These are phyloP conservation scores for Schizosaccharomyces osmophilus DNA, from an alignment of 805 yeast species.

Conservation along the genomic window DNA sequence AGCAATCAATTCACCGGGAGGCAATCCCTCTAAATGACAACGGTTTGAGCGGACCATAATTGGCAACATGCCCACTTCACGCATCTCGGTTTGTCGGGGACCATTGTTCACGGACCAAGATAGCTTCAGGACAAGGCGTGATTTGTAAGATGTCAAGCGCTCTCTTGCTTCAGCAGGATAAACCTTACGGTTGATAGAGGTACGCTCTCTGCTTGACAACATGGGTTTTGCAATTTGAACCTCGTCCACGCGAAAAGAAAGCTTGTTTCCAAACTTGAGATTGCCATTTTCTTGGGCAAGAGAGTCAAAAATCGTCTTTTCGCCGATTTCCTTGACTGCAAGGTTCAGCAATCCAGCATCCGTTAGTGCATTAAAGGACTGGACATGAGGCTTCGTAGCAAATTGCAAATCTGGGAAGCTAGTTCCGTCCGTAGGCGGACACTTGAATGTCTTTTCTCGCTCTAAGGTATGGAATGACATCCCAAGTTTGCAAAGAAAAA, in stretches of 20 bases:
- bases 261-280: background rate
- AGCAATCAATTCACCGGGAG: slow-evolving; percentile 59
- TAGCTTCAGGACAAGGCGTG: slow-evolving; percentile 52
- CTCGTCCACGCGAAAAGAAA: slow-evolving; percentile 50
- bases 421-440: slow-evolving; percentile 72
- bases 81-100: slow-evolving; percentile 47
- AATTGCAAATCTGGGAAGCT: slow-evolving; percentile 63
- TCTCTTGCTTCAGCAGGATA: slow-evolving; percentile 68
- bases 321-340: slow-evolving; percentile 74
- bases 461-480: slow-evolving; percentile 63
- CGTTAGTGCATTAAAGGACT: slow-evolving; percentile 84
- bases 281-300: slow-evolving; percentile 19
- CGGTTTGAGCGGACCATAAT: slow-evolving; percentile 75
- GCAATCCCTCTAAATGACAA: slow-evolving; percentile 65
- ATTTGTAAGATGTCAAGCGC: slow-evolving; percentile 59
- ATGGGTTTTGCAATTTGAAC: slow-evolving; percentile 72
- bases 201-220: slow-evolving; percentile 46
- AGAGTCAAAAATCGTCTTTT: slow-evolving; percentile 63
- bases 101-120: slow-evolving; percentile 77
- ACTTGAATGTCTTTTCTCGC: slow-evolving; percentile 58
- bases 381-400: slow-evolving; percentile 86
- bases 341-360: slow-evolving; percentile 73
- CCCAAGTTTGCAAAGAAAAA: background rate
- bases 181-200: slow-evolving; percentile 51
- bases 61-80: slow-evolving; percentile 83